Evolutionary conservation across 345 rosid genomes (phyloP), one percentile per base, ranked within the genome.

Genomic region (Hibiscus tridactylites): DNA sequence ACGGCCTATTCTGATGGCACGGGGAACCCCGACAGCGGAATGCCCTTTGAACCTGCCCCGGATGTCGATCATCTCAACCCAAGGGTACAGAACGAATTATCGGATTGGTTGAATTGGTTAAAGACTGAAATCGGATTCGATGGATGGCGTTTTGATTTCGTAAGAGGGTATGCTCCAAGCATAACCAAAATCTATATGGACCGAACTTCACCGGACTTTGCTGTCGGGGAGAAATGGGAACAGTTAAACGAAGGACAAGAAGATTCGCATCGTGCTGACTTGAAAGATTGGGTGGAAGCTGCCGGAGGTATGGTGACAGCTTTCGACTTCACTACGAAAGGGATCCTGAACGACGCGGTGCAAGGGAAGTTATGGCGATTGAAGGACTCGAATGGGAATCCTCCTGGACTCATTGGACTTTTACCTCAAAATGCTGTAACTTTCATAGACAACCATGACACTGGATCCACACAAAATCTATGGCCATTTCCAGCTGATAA

Each of bases 31-130:
- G 97, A 93, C 49, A 77, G 89, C 1, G 96, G 97, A 6, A 76
- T 72, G 4, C 73, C 61, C 74, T 91, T 33, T 42, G 3, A 2
- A 0, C 64, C 82, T 3, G 94, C 98, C 10, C 98, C 98, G 0
- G 98, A 93, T 37, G 88, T 91, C 60, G 98, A 93, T 74, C 97
- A 88, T 71, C 87, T 88, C 71, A 93, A 91, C 66, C 83, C 79
- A 1, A 82, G 81, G 50, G 93, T 84, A 42, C 97, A 91, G 54
- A 81, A 28, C n/a, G 94, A 89, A 79, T 70, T 93, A 66, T 85
- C 97, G 0, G 94, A 87, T 57, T 93, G 97, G 98, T 86, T 91
- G 96, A 93, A 88, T 21, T 93, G 98, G 98, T 57, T 91, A 3
- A 93, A 87, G 61, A 60, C 83, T 9, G 98, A 88, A 1, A 84